Base-by-base conservation (phyloP, 257 asterid genomes). In the Plantago ovata region DNA sequence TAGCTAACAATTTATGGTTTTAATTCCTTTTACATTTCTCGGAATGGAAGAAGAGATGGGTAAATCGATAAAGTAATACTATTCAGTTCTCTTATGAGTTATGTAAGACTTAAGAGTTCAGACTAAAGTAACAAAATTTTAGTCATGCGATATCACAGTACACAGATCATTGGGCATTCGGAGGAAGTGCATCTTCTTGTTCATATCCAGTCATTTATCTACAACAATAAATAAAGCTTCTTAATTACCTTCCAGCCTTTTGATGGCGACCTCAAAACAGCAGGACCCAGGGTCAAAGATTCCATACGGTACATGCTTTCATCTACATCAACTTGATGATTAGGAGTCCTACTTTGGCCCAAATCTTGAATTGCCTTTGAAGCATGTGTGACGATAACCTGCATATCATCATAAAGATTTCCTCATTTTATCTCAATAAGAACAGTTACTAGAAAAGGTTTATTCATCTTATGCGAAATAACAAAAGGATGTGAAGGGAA, bases 331-430 rank as follows among this genome's bases (percentile, higher is more conserved):
- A 65, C 65, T 60, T 75, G 77, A 63, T 66, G 23, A 59, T 62
- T 65, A 28, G 71, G 58, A 58, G 64, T 81, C 81, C 80, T 69
- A 54, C 66, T 64, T 63, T 57, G 61, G 60, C 72, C 66, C 52
- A 60, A 60, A 40, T 72, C 84, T 67, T 58, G 82, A 54, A 79
- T 75, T 23, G 69, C 73, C 71, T 80, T 79, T 53, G 91, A 71
- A 75, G 94, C 86, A 56, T 83, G 84, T 24, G 67, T 61, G 42
- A 86, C 59, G 53, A 86, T 56, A 21, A 81, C 78, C 89, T 86
- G 76, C 62, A 69, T 42, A 56, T 56, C 18, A 55, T 10, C n/a
- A 40, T 56, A 24, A 28, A 28, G 28, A 43, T 9, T 39, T 50
- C 40, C 48, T n/a, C 16, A 33, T 21, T 20, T 14, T 32, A 13